These are phyloP conservation scores for Capsella bursapastoris DNA, from an alignment of 345 rosid species.

Conservation along the genomic window DNA sequence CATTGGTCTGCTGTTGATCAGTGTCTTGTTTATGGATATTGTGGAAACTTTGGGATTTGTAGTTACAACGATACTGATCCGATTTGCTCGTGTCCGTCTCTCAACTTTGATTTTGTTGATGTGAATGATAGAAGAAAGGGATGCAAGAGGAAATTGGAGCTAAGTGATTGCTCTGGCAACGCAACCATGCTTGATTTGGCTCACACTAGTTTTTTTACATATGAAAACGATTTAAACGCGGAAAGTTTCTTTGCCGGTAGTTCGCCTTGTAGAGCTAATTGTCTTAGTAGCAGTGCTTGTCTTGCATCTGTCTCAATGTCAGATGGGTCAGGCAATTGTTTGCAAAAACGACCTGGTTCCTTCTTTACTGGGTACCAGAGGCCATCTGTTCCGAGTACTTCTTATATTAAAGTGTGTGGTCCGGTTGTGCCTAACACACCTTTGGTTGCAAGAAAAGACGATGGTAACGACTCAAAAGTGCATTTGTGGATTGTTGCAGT, in stretches of 20 bases:
- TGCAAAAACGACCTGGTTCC: constrained; percentile 52
- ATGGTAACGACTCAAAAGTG: constrained; percentile 36
- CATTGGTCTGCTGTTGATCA: constrained; percentile 67
- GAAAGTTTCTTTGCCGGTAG: constrained; percentile 47
- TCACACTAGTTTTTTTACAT: constrained; percentile 50
- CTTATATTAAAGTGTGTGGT: constrained; percentile 64
- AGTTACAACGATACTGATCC: constrained; percentile 54
- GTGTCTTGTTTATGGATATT: constrained; percentile 63
- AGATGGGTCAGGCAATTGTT: constrained; percentile 67
- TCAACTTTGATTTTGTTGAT: constrained; percentile 61
- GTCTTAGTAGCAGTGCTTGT: constrained; percentile 52
- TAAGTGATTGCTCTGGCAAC: constrained; percentile 51
- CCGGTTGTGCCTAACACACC: constrained; percentile 52
- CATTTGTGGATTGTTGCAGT: constrained; percentile 49
- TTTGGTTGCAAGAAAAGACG: constrained; percentile 4
- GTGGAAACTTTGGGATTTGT: constrained; percentile 69
- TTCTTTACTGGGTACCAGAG: constrained; percentile 63
- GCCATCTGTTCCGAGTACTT: constrained; percentile 56
- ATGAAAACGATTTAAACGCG: constrained; percentile 40
- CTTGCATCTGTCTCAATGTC: constrained; percentile 58
- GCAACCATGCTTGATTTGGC: constrained; percentile 56
- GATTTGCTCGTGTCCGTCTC: constrained; percentile 64
- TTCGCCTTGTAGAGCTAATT: constrained; percentile 56
- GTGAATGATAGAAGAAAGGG: constrained; percentile 55
- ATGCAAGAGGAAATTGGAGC: constrained; percentile 60